Base-by-base conservation (phyloP, 352 stramenopile species). In the Sclerospora graminicola region DNA sequence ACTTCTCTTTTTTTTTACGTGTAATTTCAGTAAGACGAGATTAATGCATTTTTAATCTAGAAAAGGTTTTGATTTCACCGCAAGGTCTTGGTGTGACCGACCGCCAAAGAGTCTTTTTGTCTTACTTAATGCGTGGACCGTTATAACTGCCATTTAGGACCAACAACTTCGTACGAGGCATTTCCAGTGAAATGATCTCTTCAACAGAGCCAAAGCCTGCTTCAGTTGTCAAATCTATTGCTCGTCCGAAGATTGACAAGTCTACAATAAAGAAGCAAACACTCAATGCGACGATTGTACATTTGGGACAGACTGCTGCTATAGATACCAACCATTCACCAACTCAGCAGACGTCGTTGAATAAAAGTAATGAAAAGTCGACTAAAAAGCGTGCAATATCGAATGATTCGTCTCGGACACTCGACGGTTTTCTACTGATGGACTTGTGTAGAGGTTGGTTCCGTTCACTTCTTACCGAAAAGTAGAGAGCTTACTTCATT, bases 371-470 rank as follows among this genome's bases (percentile, higher is more conserved):
- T 38, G 50, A 62, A 21, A 54, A 68, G 28, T 42, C 16, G 11
- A 48, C 21, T 32, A 51, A 38, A 19, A 62, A 62, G 24, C 50
- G 49, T 7, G 32, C 37, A 15, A 59, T 39, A n/a, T 45, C 58
- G 11, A 51, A 53, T 16, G 56, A 73, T 43, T 44, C 37, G 8
- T 63, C 54, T 19, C 69, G n/a, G n/a, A n/a, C n/a, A n/a, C n/a
- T n/a, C n/a, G 67, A 91, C 28, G 79, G 79, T 1, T 91, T 91
- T 42, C 60, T 91, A 38, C 42, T 91, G 2, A 61, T 91, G 16
- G 74, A 91, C 24, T 80, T 56, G 43, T 91, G 76, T 52, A 59
- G 57, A 60, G 75, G 71, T 87, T 41, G 13, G 54, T 41, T 41
- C 16, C 16, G 26, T n/a, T 40, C 20, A 15, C 21, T 32, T 32